Evolutionary conservation across 192 early-diverging fungal genomes (phyloP), one percentile per base, ranked within the genome.

Genomic region (Backusella mclennaniae): DNA sequence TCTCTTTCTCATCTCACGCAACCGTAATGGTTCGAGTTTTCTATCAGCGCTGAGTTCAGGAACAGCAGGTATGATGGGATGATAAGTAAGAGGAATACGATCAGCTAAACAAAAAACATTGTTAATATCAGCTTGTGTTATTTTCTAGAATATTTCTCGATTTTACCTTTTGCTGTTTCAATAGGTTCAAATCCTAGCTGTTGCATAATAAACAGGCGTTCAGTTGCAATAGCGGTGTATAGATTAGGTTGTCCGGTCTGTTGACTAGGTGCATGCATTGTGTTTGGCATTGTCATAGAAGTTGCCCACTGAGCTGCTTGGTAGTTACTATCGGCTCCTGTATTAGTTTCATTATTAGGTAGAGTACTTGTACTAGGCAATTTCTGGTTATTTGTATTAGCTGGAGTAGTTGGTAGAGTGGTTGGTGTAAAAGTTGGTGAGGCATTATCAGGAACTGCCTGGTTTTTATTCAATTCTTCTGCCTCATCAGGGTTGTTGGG

Each of bases 1-100:
- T 77, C 90, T 84, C 74, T 95, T 95, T 63, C 97, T 86, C 71
- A 99, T 90, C 72, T 99, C 97, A 33, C 97, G 85, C 70, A 98
- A 85, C 29, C 95, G 86, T 36, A 90, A 80, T 42, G 96, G 95
- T 79, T 96, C 93, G 38, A 95, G 82, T 8, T 86, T 87, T 14
- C 94, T 84, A 23, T 90, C 86, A 21, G 87, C 82, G 49, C 82
- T 87, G 4, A 91, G 86, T 66, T 96, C 95, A 7, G 92, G 88
- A 7, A 95, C 82, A 72, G 92, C 79, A 26, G 93, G 92, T 23
- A 96, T 92, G 31, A 84, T 83, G 11, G 87, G 59, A n/a, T 86
- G 89, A 76, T 95, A 95, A 2, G 38, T 84, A 19, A 93, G 81
- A 66, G 84, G 77, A 26, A 76, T 33, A 1, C 81, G 81, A 14